These are phyloP conservation scores for Monosporascus sp. DNA, from an alignment of 2,329 filamentous ascomycete species.

Conservation along the genomic window DNA sequence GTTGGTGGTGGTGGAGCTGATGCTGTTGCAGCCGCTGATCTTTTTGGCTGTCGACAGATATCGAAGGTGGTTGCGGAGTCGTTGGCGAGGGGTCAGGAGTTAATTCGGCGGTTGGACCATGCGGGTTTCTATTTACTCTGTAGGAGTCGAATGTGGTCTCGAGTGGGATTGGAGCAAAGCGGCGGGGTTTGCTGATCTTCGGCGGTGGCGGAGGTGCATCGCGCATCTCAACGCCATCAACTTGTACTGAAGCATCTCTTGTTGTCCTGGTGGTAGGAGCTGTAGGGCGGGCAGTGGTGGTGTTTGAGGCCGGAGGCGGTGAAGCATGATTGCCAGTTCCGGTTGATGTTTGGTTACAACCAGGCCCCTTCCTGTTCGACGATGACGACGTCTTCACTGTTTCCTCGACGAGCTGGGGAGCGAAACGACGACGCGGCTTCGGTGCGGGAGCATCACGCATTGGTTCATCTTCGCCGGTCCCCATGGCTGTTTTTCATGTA, in stretches of 20 bases:
- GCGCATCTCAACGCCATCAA: slow-evolving; percentile 21
- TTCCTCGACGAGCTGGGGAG: slow-evolving; percentile 30
- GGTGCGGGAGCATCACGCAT: slow-evolving; percentile 20
- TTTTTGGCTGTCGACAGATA: slow-evolving; percentile 8
- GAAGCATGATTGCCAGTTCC: neutral
- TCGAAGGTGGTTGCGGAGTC: slow-evolving; percentile 36
- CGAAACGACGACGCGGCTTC: slow-evolving; percentile 28
- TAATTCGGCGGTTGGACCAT: slow-evolving; percentile 53
- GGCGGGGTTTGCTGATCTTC: slow-evolving; percentile 31
- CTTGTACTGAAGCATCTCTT: slow-evolving; percentile 25
- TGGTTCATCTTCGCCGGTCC: slow-evolving; percentile 19
- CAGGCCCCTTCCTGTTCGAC: slow-evolving; percentile 9
- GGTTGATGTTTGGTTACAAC: neutral
- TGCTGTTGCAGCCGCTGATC: slow-evolving; percentile 16
- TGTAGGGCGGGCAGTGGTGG: slow-evolving; percentile 11
- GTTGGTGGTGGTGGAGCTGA: slow-evolving; percentile 6
- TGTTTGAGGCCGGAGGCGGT: slow-evolving; percentile 3
- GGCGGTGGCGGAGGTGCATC: slow-evolving; percentile 16
- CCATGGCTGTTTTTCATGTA: slow-evolving; percentile 14
- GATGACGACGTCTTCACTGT: slow-evolving; percentile 25
- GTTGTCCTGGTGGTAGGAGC: slow-evolving; percentile 16
- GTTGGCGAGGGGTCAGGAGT: slow-evolving; percentile 51
- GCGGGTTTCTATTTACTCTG: slow-evolving; percentile 37
- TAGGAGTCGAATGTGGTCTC: slow-evolving; percentile 65
- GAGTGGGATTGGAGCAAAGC: slow-evolving; percentile 65